phyloP scores from a whole-genome alignment of 495 filamentous ascomycete species.

The Aspergillus baeticus region DNA sequence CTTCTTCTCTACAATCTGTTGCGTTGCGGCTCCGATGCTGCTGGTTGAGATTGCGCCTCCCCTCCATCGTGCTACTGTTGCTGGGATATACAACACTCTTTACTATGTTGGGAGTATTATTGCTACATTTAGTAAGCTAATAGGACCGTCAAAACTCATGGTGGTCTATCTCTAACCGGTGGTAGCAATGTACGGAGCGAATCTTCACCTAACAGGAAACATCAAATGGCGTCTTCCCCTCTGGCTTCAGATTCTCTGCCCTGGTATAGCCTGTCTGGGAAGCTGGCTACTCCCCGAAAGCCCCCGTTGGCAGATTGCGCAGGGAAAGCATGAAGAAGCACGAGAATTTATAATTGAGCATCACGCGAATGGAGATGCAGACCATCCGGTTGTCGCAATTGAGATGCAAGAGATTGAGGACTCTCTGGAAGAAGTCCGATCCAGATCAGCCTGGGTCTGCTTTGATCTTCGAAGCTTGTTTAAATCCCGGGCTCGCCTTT shows the following conservation, averaged over 20 bases:
- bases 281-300: neutral
- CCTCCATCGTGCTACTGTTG: neutral
- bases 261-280: neutral
- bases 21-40: neutral
- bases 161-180: neutral
- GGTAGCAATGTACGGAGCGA: conserved; percentile 2
- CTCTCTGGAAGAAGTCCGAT: neutral
- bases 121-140: neutral
- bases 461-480: conserved; percentile 3
- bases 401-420: neutral
- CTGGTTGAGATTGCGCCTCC: conserved; percentile 1
- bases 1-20: neutral
- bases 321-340: neutral
- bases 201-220: neutral
- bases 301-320: neutral
- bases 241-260: neutral
- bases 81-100: neutral
- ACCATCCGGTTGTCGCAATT: neutral
- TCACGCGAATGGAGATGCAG: neutral
- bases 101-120: conserved; percentile 1
- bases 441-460: neutral
- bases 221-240: conserved; percentile 1
- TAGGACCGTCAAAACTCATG: neutral
- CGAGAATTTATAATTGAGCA: neutral
- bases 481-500: neutral